A percentile compares a stretch with the other conserved stretches of the same genome.
These are phyloP conservation scores for Fraxinus anomala DNA, from an alignment of 257 asterid genomes.

Conservation along the genomic window DNA sequence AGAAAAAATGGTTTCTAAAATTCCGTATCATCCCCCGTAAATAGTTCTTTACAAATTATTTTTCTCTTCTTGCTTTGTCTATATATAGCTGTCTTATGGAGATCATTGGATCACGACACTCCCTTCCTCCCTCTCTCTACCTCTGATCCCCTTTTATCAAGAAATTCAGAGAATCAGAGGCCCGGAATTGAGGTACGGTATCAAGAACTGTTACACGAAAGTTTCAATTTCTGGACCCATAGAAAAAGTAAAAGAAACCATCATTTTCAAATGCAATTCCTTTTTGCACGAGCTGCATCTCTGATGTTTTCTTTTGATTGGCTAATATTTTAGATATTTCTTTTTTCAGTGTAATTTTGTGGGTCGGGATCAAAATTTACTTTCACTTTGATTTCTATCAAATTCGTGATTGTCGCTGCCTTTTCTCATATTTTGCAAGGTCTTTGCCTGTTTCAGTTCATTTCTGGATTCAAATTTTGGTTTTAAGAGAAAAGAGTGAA, in stretches of 20 bases:
- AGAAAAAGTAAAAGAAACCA: not conserved
- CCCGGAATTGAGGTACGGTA: not conserved
- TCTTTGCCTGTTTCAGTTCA: slow-evolving; percentile 10
- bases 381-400: slow-evolving; percentile 8
- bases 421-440: slow-evolving; percentile 28
- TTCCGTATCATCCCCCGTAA: not conserved
- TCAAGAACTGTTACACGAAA: not conserved
- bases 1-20: not conserved
- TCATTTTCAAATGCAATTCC: not conserved
- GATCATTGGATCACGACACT: not conserved
- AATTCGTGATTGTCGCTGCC: slow-evolving; percentile 17
- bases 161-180: not conserved
- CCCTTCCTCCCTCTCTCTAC: not conserved
- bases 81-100: not conserved
- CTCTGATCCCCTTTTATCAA: not conserved
- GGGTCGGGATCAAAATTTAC: slow-evolving; percentile 24
- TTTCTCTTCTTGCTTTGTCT: not conserved
- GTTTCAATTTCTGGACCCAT: not conserved
- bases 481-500: slow-evolving; percentile 14
- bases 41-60: not conserved
- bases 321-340: not conserved
- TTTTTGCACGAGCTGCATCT: not conserved
- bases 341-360: not conserved
- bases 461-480: not conserved
- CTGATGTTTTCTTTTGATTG: not conserved